These are phyloP conservation scores for Saprolegnia diclina DNA, from an alignment of 352 stramenopile species.

Conservation along the genomic window DNA sequence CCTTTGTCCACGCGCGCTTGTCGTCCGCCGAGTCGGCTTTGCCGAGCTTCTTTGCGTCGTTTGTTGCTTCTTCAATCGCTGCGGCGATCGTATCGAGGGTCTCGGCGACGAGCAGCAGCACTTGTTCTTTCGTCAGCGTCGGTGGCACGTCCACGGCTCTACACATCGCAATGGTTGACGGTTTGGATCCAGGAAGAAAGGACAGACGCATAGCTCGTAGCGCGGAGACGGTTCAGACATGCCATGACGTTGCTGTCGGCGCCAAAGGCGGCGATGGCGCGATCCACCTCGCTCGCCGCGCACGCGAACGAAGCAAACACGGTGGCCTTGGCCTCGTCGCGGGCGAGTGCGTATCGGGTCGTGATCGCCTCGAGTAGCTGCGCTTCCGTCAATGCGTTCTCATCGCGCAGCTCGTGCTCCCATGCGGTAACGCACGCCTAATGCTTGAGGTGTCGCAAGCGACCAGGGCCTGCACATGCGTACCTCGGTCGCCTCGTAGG, in stretches of 20 bases:
- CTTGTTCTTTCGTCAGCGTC: not conserved
- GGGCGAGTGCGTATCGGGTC: not conserved
- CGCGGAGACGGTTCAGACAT: not conserved
- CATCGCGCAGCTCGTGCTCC: not conserved
- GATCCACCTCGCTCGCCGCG: too few species aligned
- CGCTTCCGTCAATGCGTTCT: not conserved
- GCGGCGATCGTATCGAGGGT: not conserved
- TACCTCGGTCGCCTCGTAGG: not conserved
- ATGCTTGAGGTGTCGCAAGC: not conserved
- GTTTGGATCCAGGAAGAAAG: not conserved
- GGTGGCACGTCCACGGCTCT: not conserved
- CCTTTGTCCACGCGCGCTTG: not conserved
- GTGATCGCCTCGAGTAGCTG: not conserved
- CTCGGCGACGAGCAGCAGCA: conserved; percentile 1
- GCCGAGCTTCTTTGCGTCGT: not conserved
- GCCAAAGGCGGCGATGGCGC: not conserved
- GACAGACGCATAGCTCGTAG: not conserved
- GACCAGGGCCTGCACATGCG: not conserved
- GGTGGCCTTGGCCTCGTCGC: not conserved
- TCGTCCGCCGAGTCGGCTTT: not conserved
- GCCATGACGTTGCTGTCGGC: not conserved
- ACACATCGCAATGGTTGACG: not conserved
- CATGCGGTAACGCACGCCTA: not conserved
- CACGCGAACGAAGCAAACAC: too few species aligned
- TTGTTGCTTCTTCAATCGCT: not conserved